These are phyloP conservation scores for Aquilaria malaccensis DNA, from an alignment of 345 rosid species.

Conservation along the genomic window DNA sequence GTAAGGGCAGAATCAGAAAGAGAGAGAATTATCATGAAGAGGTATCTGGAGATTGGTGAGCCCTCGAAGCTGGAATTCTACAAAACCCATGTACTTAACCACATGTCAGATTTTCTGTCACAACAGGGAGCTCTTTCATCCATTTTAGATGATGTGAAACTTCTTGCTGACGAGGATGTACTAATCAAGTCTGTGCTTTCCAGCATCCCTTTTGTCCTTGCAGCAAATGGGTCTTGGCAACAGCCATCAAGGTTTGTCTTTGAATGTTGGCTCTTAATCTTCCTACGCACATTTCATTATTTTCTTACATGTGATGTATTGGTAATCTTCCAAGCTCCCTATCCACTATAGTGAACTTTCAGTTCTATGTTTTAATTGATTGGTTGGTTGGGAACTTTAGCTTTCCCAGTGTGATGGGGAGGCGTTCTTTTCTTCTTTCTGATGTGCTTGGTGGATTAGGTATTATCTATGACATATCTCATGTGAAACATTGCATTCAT, in stretches of 20 bases:
- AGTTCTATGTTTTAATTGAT: too few species aligned
- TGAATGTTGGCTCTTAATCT: background rate
- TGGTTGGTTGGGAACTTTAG: too few species aligned
- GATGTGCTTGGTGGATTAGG: too few species aligned
- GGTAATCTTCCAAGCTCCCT: too few species aligned
- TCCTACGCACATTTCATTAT: too few species aligned
- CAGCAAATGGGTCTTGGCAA: conserved; percentile 84
- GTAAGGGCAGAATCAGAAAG: conserved; percentile 83
- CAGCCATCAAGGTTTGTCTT: conserved; percentile 69
- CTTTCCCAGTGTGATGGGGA: too few species aligned
- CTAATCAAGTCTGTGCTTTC: conserved; percentile 56
- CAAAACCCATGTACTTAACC: conserved; percentile 66
- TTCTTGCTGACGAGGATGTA: conserved; percentile 55
- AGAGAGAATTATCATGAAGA: conserved; percentile 59
- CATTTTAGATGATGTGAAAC: conserved; percentile 71
- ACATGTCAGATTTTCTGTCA: conserved; percentile 76
- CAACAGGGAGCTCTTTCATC: conserved; percentile 51
- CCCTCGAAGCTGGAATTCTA: conserved; percentile 74
- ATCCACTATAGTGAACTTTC: too few species aligned
- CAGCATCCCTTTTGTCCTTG: conserved; percentile 64
- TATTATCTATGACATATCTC: too few species aligned
- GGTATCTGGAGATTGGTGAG: conserved; percentile 61
- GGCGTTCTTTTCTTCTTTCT: too few species aligned
- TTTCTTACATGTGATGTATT: too few species aligned
- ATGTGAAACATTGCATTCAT: too few species aligned